Evolutionary conservation across 441 rosid species (phyloP), one percentile per base, ranked within the genome.

Genomic region (Jatropha podagrica): DNA sequence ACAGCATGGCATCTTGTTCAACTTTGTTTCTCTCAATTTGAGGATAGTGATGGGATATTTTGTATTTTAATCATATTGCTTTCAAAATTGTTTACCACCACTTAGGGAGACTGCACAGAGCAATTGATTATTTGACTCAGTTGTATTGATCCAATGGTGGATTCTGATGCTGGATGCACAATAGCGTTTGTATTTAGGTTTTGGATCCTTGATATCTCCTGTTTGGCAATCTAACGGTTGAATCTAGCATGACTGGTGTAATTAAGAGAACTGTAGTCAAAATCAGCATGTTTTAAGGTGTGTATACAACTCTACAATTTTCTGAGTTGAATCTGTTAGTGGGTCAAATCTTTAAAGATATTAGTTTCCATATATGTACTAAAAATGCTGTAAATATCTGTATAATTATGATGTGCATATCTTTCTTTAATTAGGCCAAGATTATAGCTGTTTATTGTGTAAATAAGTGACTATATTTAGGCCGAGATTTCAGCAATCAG

Each of bases 81-180:
- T 42, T 42, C 54, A 66, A 42, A 67, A 12, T 32, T 32, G 14
- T 46, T 46, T 15, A 1, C 27, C 52, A 42, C 10, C 13, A 67
- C 38, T 38, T n/a, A 46, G 56, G 42, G 56, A 46, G 70, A 67
- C 52, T 67, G n/a, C 38, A 23, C 0, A 52, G 55, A 13, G 4
- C 56, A 26, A 27, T 38, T 54, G 20, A 44, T 67, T 20, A 46
- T 46, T 66, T 67, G 26, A 67, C 49, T 27, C 18, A 20, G n/a
- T 46, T 69, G 15, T 32, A 69, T n/a, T 38, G 32, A 56, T 17
- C 71, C 7, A 18, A 14, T 38, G 73, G 46, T 13, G 63, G 73
- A 51, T 69, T 8, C 73, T 69, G 63, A 69, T 69, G 23, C 13
- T 68, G 26, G n/a, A 51, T 55, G 51, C 37, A 6, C 17, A 26